A percentile compares a stretch with the other conserved stretches of the same genome.
Conservation (phyloP, 2,329 filamentous ascomycete species). For the Microthyrium microscopicum region DNA sequence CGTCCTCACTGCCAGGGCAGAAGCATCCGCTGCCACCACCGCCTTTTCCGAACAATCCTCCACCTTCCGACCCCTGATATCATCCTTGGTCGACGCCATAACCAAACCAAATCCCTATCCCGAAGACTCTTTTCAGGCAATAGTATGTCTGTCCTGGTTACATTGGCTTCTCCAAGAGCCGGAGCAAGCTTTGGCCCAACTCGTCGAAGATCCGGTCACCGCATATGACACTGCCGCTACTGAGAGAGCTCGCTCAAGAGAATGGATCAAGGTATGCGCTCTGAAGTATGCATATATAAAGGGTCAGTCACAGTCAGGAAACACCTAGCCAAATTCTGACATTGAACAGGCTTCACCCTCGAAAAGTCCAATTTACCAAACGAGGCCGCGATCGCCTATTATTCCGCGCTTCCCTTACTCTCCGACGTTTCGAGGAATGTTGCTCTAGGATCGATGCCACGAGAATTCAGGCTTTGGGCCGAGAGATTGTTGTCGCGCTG, state of each 20-base stretch:
- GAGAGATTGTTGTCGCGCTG: slow-evolving; percentile 62
- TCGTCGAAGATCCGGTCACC: slow-evolving; percentile 44
- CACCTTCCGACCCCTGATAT: slow-evolving; percentile 22
- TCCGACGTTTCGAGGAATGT: slow-evolving; percentile 13
- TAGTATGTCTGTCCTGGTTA: slow-evolving; percentile 70
- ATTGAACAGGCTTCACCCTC: slow-evolving; percentile 26
- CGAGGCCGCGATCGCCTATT: slow-evolving; percentile 52
- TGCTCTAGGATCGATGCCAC: slow-evolving; percentile 35
- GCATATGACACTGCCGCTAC: slow-evolving; percentile 10
- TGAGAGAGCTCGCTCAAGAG: slow-evolving; percentile 25
- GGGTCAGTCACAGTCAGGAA: slow-evolving; percentile 31
- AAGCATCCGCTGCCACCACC: slow-evolving; percentile 19
- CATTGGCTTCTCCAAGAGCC: slow-evolving; percentile 64
- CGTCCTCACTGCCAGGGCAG: slow-evolving; percentile 28
- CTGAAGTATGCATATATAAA: slow-evolving; percentile 66
- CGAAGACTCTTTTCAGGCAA: slow-evolving; percentile 57
- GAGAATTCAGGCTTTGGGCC: slow-evolving; percentile 56
- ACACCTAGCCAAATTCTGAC: slow-evolving; percentile 8
- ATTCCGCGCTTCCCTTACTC: slow-evolving; percentile 48
- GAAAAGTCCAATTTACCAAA: slow-evolving; percentile 22
- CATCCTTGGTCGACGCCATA: slow-evolving; percentile 22
- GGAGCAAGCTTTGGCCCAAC: slow-evolving; percentile 37
- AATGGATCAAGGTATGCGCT: slow-evolving; percentile 71
- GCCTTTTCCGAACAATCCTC: slow-evolving; percentile 17
- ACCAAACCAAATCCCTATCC: slow-evolving; percentile 23